Percentiles rank a stretch among this genome's conserved stretches.
Evolutionary conservation across 768 basidiomycete genomes (phyloP).

Genomic region (Podaxis sp.): DNA sequence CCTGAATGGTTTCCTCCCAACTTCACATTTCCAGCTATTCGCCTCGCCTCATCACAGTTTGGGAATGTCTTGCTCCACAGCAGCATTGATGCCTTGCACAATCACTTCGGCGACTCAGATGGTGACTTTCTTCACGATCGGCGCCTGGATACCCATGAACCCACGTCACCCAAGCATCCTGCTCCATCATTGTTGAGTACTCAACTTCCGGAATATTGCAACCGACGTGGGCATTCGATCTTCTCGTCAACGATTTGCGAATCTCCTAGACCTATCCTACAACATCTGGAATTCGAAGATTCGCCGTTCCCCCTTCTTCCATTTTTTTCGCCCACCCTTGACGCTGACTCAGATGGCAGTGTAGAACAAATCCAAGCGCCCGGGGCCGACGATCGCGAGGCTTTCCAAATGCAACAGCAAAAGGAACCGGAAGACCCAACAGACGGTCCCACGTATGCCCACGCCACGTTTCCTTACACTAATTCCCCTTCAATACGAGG

Average conservation of each 20-base stretch:
- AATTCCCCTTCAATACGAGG: background rate
- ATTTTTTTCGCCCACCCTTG: background rate
- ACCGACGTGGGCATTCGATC: background rate
- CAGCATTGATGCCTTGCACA: background rate
- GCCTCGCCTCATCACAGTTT: background rate
- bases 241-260: background rate
- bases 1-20: background rate
- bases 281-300: constrained; percentile 3
- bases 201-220: background rate
- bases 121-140: background rate
- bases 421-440: background rate
- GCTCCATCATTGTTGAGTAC: constrained; percentile 1
- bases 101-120: background rate
- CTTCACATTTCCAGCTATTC: background rate
- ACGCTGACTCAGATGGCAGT: background rate
- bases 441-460: background rate
- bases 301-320: background rate
- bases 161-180: background rate
- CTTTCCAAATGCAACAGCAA: background rate
- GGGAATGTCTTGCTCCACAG: background rate
- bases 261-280: background rate
- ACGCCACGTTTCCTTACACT: background rate
- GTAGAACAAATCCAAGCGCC: background rate
- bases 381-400: background rate
- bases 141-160: background rate